Evolutionary conservation across 306 rosid genomes (phyloP).

Genomic region (Trifolium pratense): DNA sequence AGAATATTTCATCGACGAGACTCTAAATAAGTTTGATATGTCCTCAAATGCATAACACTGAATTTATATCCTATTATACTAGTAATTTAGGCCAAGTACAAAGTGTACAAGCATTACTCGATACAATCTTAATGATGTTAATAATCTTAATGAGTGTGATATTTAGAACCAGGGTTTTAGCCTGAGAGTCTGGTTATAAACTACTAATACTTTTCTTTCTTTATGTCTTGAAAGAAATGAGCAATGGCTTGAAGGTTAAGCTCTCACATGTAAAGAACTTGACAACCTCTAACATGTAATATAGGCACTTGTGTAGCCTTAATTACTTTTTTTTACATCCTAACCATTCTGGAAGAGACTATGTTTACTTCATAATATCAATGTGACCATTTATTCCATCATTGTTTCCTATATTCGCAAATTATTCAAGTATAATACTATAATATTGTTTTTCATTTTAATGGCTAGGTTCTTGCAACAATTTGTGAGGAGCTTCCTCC

Average conservation of each 20-base stretch:
- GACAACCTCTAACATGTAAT: conserved; percentile 3
- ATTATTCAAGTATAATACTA: conserved; percentile 14
- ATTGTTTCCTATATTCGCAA: conserved; percentile 11
- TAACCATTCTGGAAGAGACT: background rate
- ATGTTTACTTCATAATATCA: background rate
- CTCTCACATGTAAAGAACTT: background rate
- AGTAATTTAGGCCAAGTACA: conserved; percentile 6
- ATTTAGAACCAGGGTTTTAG: background rate
- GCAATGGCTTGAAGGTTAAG: conserved; percentile 5
- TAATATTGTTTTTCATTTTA: conserved; percentile 26
- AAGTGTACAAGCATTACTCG: background rate
- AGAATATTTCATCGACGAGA: background rate
- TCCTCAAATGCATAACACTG: background rate
- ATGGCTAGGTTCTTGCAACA: conserved; percentile 88
- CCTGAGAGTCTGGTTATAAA: background rate
- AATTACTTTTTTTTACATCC: background rate
- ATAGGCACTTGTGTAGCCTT: conserved; percentile 9
- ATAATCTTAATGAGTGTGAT: background rate
- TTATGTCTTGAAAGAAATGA: background rate
- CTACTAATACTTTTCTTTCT: background rate
- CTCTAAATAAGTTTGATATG: conserved; percentile 6
- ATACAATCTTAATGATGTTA: too few species aligned
- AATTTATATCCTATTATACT: background rate
- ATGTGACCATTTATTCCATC: conserved; percentile 19
- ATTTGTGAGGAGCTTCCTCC: conserved; percentile 94